Evolutionary conservation across 169 alveolate species (phyloP).

Genomic region (Plasmodium relictum): DNA sequence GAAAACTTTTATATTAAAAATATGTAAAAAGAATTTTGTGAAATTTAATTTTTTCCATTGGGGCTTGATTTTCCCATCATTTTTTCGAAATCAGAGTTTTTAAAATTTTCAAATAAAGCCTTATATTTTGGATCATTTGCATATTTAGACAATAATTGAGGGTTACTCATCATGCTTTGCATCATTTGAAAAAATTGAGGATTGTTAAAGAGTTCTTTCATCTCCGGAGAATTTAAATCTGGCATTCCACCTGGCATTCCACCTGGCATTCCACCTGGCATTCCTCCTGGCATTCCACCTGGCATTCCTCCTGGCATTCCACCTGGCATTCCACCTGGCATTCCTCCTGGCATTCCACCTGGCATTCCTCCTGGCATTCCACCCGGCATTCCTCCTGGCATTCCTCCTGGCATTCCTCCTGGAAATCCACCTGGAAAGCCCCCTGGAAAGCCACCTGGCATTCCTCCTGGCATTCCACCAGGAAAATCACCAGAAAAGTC

Average conservation of each 20-base stretch:
- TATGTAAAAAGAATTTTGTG: too few species aligned
- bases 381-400: slow-evolving; percentile 79
- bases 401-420: slow-evolving; percentile 82
- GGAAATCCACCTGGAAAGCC: slow-evolving; percentile 80
- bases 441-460: slow-evolving; percentile 82
- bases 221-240: slow-evolving; percentile 76
- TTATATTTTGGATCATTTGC: slow-evolving; percentile 82
- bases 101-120: slow-evolving; percentile 75
- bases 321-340: slow-evolving; percentile 84
- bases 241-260: slow-evolving; percentile 86
- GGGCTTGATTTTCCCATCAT: slow-evolving; percentile 53
- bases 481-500: slow-evolving; percentile 79
- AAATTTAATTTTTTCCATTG: slow-evolving; percentile 12
- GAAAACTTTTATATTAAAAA: too few species aligned
- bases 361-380: slow-evolving; percentile 83
- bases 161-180: slow-evolving; percentile 85
- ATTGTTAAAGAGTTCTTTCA: slow-evolving; percentile 67
- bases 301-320: slow-evolving; percentile 81
- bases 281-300: slow-evolving; percentile 83
- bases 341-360: slow-evolving; percentile 82
- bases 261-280: slow-evolving; percentile 84
- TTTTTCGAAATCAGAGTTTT: slow-evolving; percentile 67
- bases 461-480: slow-evolving; percentile 80
- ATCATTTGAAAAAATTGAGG: slow-evolving; percentile 80
- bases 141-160: slow-evolving; percentile 79